Conservation (phyloP, 345 rosid species). For the Physaria fendleri region DNA sequence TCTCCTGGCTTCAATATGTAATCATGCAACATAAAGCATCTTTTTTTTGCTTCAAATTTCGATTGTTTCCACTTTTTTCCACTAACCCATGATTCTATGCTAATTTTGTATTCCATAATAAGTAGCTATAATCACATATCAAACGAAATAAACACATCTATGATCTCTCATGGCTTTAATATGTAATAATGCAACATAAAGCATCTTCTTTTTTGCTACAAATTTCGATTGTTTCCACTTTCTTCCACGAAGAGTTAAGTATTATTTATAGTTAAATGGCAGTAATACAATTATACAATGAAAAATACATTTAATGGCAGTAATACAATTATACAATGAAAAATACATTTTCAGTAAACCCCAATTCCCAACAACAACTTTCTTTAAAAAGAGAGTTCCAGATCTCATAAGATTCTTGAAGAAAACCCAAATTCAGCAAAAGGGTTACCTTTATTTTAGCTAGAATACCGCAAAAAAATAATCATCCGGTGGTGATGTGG, state of each 20-base stretch:
- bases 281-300: conserved; percentile 6
- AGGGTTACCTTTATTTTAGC: conserved; percentile 17
- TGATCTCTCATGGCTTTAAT: background rate
- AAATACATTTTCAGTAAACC: background rate
- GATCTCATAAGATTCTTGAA: conserved; percentile 16
- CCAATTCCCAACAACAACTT: background rate
- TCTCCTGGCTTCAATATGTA: background rate
- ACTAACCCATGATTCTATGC: no score
- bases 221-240: background rate
- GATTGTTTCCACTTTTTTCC: background rate
- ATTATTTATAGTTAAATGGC: background rate
- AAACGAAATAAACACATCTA: background rate
- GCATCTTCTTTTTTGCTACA: background rate
- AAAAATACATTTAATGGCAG: background rate
- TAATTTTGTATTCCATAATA: no score
- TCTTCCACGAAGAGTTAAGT: background rate
- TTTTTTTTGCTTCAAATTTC: background rate
- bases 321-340: conserved; percentile 8
- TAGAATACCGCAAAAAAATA: background rate
- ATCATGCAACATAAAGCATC: background rate
- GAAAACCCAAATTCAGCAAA: background rate
- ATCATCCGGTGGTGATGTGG: conserved; percentile 74
- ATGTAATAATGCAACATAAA: conserved; percentile 1
- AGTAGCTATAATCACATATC: background rate
- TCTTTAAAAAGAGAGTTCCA: background rate